Base-by-base conservation (phyloP, 306 rosid species). In the Vigna mungo region DNA sequence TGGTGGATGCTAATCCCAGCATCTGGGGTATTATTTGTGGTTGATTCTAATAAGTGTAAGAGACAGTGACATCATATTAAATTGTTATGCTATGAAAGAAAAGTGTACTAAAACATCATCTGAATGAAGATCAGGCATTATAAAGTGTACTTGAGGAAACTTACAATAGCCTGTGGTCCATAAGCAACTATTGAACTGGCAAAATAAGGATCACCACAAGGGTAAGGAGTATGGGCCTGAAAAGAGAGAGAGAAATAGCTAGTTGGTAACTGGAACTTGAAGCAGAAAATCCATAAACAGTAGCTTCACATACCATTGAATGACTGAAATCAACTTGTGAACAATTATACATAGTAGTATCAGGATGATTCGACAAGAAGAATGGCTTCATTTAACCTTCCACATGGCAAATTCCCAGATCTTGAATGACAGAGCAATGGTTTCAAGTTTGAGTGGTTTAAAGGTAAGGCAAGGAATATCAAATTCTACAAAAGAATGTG, bases 151-250 rank as follows among this genome's bases (percentile, higher is more conserved):
- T 47, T 5, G 12, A 18, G 13, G 72, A 43, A 87, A 87, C 95
- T 88, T 85, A 93, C 98, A 70, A 78, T 68, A 76, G 84, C 81
- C 34, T 84, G 91, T 9, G 90, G 89, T 53, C 93, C 93, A 72
- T 83, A 89, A 2, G 86, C 82, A 82, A 81, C 47, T 68, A 78
- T 37, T 37, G 91, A 72, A 64, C 89, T 86, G 9, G 86, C 68
- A 25, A 48, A 88, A 80, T 48, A 85, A 72, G 93, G 96, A 75
- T 91, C 93, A 13, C 51, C 72, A 60, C 83, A 90, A 9, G 93
- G 88, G 82, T 84, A 87, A 1, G 90, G 81, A 59, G 82, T 77
- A 6, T 43, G 87, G 63, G 86, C 88, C 98, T 93, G 79, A 62
- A 41, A 85, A 78, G 34, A 30, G 27, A 56, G 17, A 66, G 78